Percentiles rank a stretch among this genome's conserved stretches.
phyloP scores from a whole-genome alignment of 768 basidiomycete genomes.

The Boletales sp. region DNA sequence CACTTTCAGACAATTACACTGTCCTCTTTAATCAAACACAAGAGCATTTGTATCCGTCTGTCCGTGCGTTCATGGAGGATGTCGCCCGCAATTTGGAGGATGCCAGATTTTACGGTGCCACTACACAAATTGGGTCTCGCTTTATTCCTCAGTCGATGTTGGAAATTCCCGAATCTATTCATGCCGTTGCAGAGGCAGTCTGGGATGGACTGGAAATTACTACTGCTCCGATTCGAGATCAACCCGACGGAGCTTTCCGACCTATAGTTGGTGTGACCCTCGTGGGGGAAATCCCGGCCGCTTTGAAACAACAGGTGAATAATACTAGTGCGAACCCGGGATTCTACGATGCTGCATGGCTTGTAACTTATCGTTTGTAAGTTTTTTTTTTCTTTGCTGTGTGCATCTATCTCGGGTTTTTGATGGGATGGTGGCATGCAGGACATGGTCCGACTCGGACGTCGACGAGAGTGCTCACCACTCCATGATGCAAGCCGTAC shows the following conservation, averaged over 20 bases:
- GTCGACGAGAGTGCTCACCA: neutral
- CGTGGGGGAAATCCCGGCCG: conserved; percentile 13
- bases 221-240: neutral
- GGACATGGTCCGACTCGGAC: conserved; percentile 8
- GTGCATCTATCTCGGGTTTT: neutral
- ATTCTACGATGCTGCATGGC: conserved; percentile 17
- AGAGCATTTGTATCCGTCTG: conserved; percentile 9
- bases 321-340: conserved; percentile 18
- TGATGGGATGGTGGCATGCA: neutral
- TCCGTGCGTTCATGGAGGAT: conserved; percentile 1
- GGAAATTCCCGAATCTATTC: neutral
- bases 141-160: conserved; percentile 14
- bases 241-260: neutral
- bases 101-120: conserved; percentile 9
- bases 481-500: neutral
- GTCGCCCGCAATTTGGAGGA: conserved; percentile 6
- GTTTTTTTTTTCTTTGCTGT: neutral
- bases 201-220: conserved; percentile 13
- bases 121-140: conserved; percentile 9
- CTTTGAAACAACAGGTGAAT: conserved; percentile 4
- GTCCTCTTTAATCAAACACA: conserved; percentile 10
- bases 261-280: neutral
- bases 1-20: conserved; percentile 11
- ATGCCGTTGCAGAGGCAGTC: conserved; percentile 13
- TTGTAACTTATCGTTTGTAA: conserved; percentile 7